Conservation (phyloP, 1,284 basidiomycete genomes). For the Singerocomus rubriflavus region DNA sequence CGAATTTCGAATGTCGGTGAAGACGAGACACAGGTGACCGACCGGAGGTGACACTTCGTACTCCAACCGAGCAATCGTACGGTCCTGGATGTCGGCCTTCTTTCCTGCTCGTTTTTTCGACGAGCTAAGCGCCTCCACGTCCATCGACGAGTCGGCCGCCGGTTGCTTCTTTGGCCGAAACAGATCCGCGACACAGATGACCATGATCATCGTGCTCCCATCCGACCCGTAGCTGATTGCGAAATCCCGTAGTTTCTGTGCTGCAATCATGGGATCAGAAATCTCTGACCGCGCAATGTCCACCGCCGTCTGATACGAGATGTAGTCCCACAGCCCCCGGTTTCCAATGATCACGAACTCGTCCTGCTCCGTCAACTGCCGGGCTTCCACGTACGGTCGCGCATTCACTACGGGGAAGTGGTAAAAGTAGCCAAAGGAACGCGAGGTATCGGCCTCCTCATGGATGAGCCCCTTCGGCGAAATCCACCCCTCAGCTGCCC, state of each 20-base stretch:
- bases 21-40: constrained; percentile 92
- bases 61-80: constrained; percentile 59
- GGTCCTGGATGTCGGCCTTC: constrained; percentile 52
- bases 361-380: constrained; percentile 80
- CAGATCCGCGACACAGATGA: constrained; percentile 81
- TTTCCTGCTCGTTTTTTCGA: constrained; percentile 37
- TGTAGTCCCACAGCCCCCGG: constrained; percentile 89
- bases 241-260: constrained; percentile 95
- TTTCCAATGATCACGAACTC: constrained; percentile 98
- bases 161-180: constrained; percentile 56
- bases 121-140: constrained; percentile 38
- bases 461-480: constrained; percentile 93
- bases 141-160: constrained; percentile 43
- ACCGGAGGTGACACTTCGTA: constrained; percentile 85
- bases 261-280: constrained; percentile 93
- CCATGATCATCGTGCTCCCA: constrained; percentile 98
- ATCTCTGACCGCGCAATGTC: constrained; percentile 90
- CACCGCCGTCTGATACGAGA: constrained; percentile 94
- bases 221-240: constrained; percentile 97
- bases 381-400: constrained; percentile 72
- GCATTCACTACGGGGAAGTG: constrained; percentile 91
- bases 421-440: constrained; percentile 94
- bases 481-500: constrained; percentile 93
- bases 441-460: constrained; percentile 88
- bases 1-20: constrained; percentile 98